These are phyloP conservation scores for Neopestalotiopsis rosae DNA, from an alignment of 2,329 filamentous ascomycete species.

Conservation along the genomic window DNA sequence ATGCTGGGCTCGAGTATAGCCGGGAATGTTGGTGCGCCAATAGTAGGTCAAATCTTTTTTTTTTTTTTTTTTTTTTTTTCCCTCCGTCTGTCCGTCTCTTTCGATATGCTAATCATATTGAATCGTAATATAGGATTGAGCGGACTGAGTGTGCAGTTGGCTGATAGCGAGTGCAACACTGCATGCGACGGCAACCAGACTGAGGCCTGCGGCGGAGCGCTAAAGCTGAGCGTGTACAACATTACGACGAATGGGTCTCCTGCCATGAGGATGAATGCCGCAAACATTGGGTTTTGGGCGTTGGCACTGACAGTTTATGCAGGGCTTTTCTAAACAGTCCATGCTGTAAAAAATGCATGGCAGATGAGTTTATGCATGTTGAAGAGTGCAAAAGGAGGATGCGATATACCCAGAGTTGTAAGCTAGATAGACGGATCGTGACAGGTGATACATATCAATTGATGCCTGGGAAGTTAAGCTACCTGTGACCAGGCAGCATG, in stretches of 20 bases:
- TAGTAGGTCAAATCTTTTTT: constrained; percentile 40
- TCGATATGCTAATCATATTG: constrained; percentile 51
- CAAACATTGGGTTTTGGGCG: neutral
- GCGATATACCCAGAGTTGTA: too few relatives aligned
- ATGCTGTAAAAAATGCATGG: too few relatives aligned
- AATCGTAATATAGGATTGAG: constrained; percentile 42
- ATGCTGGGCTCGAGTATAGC: constrained; percentile 61
- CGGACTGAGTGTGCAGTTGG: constrained; percentile 49
- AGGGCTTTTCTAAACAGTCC: neutral
- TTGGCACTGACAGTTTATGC: neutral
- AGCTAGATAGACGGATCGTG: too few relatives aligned
- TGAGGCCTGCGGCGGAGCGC: constrained; percentile 58
- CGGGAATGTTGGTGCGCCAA: constrained; percentile 66
- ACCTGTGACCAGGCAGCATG: too few relatives aligned
- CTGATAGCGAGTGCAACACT: constrained; percentile 54
- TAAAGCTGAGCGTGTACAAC: constrained; percentile 54
- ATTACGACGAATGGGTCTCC: constrained; percentile 17
- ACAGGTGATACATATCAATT: too few relatives aligned
- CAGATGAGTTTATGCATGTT: too few relatives aligned
- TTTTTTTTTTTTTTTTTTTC: constrained; percentile 43
- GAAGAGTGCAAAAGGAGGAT: too few relatives aligned
- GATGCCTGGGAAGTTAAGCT: too few relatives aligned
- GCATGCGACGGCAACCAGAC: constrained; percentile 58
- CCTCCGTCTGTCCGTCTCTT: constrained; percentile 36
- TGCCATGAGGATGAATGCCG: constrained; percentile 3